Base-by-base conservation (phyloP, 2,329 filamentous ascomycete species). In the Trichophyton benhamiae region DNA sequence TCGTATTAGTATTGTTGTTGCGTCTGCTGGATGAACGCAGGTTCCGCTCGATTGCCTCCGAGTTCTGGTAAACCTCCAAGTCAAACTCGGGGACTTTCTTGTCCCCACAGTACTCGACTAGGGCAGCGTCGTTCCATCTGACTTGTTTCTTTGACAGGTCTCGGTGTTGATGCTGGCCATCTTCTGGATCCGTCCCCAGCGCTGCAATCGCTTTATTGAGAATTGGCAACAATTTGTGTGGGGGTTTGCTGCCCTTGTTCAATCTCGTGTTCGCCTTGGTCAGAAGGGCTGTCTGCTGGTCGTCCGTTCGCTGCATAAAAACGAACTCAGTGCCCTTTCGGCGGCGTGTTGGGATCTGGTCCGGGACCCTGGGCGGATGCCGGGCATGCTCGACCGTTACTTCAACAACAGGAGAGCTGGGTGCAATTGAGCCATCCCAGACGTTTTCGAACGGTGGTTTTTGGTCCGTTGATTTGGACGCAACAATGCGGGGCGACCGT, bases 241-340 rank as follows among this genome's bases (percentile, higher is more conserved):
- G 65, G 36, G 71, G 60, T 7, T 75, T 68, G 63, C 70, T 67
- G 7, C 74, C 76, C 60, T 72, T 74, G 66, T 78, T 78, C 33
- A 69, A 66, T 58, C 71, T 71, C 9, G 76, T 78, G 63, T 78
- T 78, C 25, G 72, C 70, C 59, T 74, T 71, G 4, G 76, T 78
- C 11, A 68, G 61, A 46, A 77, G 67, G 0, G 76, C 73, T 30
- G 77, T 62, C 46, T 77, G 71, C 64, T 77, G 76, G 4, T 70
- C 68, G 57, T 77, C 75, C 1, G 75, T 74, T 9, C 70, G 69
- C 57, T 76, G 70, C 27, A 72, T 67, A 60, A 77, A 77, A 30
- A 78, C 68, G 59, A 78, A 78, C 58, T 78, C 76, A 4, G 70
- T 77, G 3, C 76, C 76, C 57, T 74, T 77, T 2, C 75, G 70